Conservation (phyloP, 345 rosid species). For the Hibiscus syriacus region DNA sequence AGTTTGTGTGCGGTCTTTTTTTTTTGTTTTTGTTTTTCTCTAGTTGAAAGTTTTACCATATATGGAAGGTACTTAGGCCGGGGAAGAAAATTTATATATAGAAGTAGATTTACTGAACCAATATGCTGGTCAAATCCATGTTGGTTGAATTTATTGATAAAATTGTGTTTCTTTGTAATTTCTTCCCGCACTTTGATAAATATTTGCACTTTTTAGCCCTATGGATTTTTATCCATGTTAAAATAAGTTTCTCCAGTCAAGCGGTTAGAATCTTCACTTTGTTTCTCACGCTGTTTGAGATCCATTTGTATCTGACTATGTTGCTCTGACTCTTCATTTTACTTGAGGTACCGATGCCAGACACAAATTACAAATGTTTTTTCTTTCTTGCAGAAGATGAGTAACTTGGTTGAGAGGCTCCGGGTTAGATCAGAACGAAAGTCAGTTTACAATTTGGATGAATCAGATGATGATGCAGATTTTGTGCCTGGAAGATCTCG, state of each 20-base stretch:
- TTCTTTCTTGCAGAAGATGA: slow-evolving; percentile 63
- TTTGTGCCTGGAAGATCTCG: slow-evolving; percentile 45
- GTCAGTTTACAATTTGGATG: slow-evolving; percentile 84
- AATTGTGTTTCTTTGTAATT: not conserved
- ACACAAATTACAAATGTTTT: not conserved
- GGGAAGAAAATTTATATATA: not conserved
- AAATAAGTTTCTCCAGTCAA: not conserved
- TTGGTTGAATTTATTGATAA: not conserved
- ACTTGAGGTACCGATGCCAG: not conserved
- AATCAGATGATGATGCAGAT: slow-evolving; percentile 89
- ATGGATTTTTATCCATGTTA: not conserved
- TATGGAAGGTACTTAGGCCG: not conserved
- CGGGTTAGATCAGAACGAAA: slow-evolving; percentile 77
- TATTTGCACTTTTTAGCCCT: not conserved
- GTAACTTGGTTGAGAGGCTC: slow-evolving; percentile 95
- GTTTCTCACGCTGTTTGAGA: not conserved
- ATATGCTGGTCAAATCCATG: not conserved
- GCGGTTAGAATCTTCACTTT: too few relatives aligned
- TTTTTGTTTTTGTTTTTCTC: not conserved
- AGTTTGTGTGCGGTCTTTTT: not conserved
- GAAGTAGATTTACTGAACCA: not conserved
- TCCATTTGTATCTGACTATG: too few relatives aligned
- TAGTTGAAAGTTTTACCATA: not conserved
- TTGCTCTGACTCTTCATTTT: not conserved
- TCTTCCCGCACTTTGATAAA: not conserved